Evolutionary conservation across 805 yeast genomes (phyloP), one percentile per base, ranked within the genome.

Genomic region (Geotrichum ghanense): DNA sequence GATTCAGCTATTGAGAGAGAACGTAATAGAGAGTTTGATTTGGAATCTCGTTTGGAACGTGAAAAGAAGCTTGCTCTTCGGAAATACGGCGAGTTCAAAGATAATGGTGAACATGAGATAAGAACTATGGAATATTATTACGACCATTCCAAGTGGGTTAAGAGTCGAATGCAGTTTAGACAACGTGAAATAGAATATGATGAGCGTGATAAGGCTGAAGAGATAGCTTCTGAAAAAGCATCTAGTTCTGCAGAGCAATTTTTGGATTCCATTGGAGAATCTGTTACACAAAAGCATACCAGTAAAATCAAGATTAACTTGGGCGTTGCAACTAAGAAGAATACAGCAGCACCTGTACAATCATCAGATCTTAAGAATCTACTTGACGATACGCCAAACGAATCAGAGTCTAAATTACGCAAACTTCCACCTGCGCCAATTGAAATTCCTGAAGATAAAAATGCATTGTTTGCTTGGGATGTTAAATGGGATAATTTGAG

Each of bases 91-190:
- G 51, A 45, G n/a, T 58, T 56, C 26, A 49, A 53, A 22, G 58
- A 57, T 41, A 53, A 53, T 25, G 41, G 23, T 16, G 55, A 52
- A 14, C 25, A 42, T 2, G 47, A 41, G 16, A 45, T 34, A 25
- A 46, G 49, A 24, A 39, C 48, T 24, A 42, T 42, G 41, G 50
- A 50, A 24, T 58, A 58, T 41, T 58, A 51, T 46, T 49, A 47
- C 22, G 57, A 58, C 44, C 60, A 52, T 22, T 47, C 59, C 2
- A 26, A 45, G 4, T 58, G 62, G 62, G 51, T 50, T 9, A 51
- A 54, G 40, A 45, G 50, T 20, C 50, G 62, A 26, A 46, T 43
- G 31, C 39, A 41, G 9, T 46, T 37, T 41, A 44, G 62, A 12
- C 43, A 41, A 7, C 43, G 56, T 23, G 61, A 57, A 22, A 44